Evolutionary conservation across 257 asterid genomes (phyloP), one percentile per base, ranked within the genome.

Genomic region (Anisodus tanguticus): DNA sequence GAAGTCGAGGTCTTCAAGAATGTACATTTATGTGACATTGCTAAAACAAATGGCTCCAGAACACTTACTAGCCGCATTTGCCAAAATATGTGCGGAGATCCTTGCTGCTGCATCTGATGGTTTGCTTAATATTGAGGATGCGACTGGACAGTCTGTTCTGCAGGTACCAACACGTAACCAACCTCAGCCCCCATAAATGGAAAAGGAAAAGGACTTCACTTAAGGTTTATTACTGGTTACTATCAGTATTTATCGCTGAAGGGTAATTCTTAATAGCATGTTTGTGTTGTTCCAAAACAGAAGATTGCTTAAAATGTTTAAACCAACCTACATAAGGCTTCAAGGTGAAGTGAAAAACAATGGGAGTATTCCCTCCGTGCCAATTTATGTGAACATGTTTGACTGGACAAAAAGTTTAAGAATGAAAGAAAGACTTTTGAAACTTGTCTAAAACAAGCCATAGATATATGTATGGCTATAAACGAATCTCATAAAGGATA

Each of bases 41-140:
- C 90, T 94, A 90, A 94, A 93, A 90, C 98, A 96, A 84, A 96
- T 96, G 99, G 94, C 97, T 72, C 97, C 98, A 6, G 99, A 93
- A 88, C 98, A 96, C 84, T 97, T 91, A 68, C 86, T 96, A 67
- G 98, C 99, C 78, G 92, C 99, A 64, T 96, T 96, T 85, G 98
- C 98, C 39, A 94, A 96, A 90, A 93, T 96, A 71, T 94, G 99
- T 85, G 95, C 98, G 8, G 99, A 96, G 86, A 96, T 94, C 81
- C 97, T 96, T 86, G 98, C 98, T 76, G 96, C 94, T 57, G 98
- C 96, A 69, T 92, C 99, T 54, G 99, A 95, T 85, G 97, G 97
- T 58, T 82, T 92, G 94, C 94, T 96, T 63, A 90, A 89, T 78
- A 84, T 91, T 1, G 98, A 93, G 72, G 99, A 96, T 89, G 62